A percentile compares a stretch with the other conserved stretches of the same genome.
Conservation (phyloP, 352 stramenopile species). For the Phytophthora pluvialis region DNA sequence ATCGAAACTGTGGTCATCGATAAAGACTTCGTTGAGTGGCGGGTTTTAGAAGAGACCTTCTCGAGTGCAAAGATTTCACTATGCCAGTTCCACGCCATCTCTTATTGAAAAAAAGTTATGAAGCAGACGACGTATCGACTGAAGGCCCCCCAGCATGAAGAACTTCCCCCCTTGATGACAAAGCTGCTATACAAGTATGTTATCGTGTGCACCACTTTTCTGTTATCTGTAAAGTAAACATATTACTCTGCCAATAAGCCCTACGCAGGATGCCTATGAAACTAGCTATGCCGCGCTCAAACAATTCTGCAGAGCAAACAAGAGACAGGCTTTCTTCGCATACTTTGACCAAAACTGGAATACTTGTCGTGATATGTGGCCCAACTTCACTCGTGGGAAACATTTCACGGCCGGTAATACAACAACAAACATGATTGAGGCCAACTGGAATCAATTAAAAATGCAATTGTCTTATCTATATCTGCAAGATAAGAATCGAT, state of each 20-base stretch:
- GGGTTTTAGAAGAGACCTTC: not conserved
- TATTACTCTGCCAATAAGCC: not conserved
- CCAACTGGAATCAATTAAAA: slow-evolving; percentile 35
- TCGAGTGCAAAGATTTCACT: slow-evolving; percentile 9
- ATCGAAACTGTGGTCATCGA: not conserved
- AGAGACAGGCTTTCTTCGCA: not conserved
- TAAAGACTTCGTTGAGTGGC: not conserved
- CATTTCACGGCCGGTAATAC: slow-evolving; percentile 21
- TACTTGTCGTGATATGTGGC: slow-evolving; percentile 20
- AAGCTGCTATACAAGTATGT: slow-evolving; percentile 22
- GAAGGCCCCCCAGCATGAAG: slow-evolving; percentile 15
- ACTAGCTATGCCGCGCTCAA: no score
- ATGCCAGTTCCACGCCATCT: slow-evolving; percentile 28
- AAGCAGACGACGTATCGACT: slow-evolving; percentile 12
- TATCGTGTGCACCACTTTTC: not conserved
- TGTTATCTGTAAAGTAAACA: no score
- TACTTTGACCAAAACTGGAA: slow-evolving; percentile 28
- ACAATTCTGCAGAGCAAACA: slow-evolving; percentile 6
- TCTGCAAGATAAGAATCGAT: slow-evolving; percentile 21
- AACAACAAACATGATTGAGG: slow-evolving; percentile 28
- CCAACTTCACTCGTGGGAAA: slow-evolving; percentile 7
- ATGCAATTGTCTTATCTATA: no score
- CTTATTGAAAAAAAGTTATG: slow-evolving; percentile 25
- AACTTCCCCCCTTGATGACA: not conserved
- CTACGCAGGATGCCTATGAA: no score